A percentile compares a stretch with the other conserved stretches of the same genome.
Evolutionary conservation across 495 filamentous ascomycete species (phyloP).

Genomic region (Aspergillus sclerotioniger): DNA sequence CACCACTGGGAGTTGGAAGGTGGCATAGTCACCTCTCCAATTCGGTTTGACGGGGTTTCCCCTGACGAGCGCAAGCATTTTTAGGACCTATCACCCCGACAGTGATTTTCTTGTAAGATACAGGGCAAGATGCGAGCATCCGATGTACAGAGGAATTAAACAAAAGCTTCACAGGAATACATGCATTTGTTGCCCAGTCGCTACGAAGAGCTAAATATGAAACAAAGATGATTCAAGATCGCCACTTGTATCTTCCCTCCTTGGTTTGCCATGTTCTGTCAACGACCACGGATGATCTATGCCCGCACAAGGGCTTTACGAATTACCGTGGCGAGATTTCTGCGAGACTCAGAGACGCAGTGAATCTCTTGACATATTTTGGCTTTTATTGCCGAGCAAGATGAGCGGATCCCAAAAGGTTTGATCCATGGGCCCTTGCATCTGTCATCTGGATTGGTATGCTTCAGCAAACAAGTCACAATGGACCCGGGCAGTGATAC

Average conservation of each 20-base stretch:
- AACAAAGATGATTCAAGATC: not conserved
- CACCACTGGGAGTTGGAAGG: conserved; percentile 33
- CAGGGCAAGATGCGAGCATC: too few relatives aligned
- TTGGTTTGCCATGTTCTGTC: not conserved
- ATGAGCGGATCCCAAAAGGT: not conserved
- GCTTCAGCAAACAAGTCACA: not conserved
- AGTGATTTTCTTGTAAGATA: too few relatives aligned
- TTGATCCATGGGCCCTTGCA: not conserved
- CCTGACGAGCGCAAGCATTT: conserved; percentile 9
- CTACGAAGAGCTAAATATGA: not conserved
- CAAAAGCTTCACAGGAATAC: too few relatives aligned
- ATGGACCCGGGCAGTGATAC: not conserved
- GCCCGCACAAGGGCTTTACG: not conserved
- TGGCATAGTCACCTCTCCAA: conserved; percentile 34
- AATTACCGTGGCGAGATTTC: not conserved
- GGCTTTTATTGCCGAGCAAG: not conserved
- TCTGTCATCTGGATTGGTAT: not conserved
- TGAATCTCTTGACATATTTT: not conserved
- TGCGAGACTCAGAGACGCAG: not conserved
- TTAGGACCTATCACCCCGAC: not conserved
- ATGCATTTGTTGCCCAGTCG: not conserved
- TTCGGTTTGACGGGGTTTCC: conserved; percentile 18
- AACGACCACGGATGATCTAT: not conserved
- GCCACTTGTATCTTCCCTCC: not conserved
- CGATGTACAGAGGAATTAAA: too few relatives aligned